Evolutionary conservation across 805 yeast genomes (phyloP).

Genomic region (Suhomyces tanzawaensis): DNA sequence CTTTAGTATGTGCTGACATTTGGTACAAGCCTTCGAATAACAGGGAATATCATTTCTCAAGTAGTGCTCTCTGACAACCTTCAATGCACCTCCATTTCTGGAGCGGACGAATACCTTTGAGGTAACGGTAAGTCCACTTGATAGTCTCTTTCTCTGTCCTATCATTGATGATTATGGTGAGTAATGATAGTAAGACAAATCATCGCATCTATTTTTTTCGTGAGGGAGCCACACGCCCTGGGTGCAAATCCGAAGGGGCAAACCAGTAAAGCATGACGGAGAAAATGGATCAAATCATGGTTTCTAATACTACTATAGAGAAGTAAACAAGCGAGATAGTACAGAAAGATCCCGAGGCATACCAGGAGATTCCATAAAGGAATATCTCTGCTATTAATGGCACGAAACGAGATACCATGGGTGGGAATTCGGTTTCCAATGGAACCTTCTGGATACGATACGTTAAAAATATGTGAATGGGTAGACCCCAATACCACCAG

Average conservation of each 20-base stretch:
- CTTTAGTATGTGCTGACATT: constrained; percentile 54
- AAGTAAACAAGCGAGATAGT: no score
- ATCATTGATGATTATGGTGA: constrained; percentile 12
- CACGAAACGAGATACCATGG: no score
- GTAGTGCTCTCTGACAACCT: constrained; percentile 92
- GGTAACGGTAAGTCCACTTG: constrained; percentile 57
- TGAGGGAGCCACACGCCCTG: not conserved
- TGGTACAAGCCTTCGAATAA: constrained; percentile 64
- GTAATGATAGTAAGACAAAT: not conserved
- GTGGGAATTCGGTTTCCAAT: no score
- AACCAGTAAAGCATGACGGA: no score
- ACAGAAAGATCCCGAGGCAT: no score
- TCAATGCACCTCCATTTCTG: constrained; percentile 83
- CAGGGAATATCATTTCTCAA: constrained; percentile 92
- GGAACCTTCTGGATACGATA: no score
- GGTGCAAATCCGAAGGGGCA: constrained; percentile 1
- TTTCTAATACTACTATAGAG: no score
- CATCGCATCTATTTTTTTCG: constrained; percentile 9
- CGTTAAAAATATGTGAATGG: no score
- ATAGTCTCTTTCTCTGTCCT: constrained; percentile 33
- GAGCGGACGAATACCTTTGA: constrained; percentile 91
- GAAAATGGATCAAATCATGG: no score
- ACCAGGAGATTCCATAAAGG: no score
- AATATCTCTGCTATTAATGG: no score
- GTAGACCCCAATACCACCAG: no score